Evolutionary conservation across 345 rosid genomes (phyloP), one percentile per base, ranked within the genome.

Genomic region (Anacardium occidentale): DNA sequence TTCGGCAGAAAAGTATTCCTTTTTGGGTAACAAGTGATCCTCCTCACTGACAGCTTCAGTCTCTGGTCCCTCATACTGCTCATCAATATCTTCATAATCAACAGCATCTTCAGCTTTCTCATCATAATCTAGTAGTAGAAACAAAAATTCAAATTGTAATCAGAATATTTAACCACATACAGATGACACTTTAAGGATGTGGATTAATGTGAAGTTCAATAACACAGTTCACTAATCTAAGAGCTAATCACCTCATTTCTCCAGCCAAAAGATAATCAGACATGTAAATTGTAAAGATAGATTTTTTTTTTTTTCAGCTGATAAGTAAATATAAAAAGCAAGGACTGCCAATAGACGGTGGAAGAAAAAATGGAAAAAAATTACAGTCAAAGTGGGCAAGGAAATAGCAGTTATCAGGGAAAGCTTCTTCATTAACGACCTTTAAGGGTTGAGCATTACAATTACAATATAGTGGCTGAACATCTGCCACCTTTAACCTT

Each of bases 11-110:
- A 91, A 80, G 81, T 82, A 92, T 40, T 87, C 89, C 77, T 82
- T 89, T 74, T 84, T 87, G 42, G 97, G 87, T 69, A 92, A 85
- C 75, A 91, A 78, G 79, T 86, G 83, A 71, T 89, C 97, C 85
- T 91, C 99, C 85, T 92, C 98, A 13, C 81, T 79, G 26, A 81
- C 89, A 77, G 83, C 89, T 75, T 91, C 91, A 78, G 79, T 83
- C 85, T 95, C 98, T 3, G 93, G 97, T 20, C 97, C 97, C 70
- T 95, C 99, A 54, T 92, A 95, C 76, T 87, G 89, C 85, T 95
- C 99, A 70, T 95, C 99, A 74, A 95, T 77, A 83, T 95, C 98
- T 78, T 92, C 96, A 77, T 91, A 95, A 80, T 95, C 94, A 80
- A 92, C 85, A 21, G 98, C 98, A 89, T 91, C 89, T 85, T 92